phyloP scores from a whole-genome alignment of 768 basidiomycete genomes.

The Naganishia kalamii region DNA sequence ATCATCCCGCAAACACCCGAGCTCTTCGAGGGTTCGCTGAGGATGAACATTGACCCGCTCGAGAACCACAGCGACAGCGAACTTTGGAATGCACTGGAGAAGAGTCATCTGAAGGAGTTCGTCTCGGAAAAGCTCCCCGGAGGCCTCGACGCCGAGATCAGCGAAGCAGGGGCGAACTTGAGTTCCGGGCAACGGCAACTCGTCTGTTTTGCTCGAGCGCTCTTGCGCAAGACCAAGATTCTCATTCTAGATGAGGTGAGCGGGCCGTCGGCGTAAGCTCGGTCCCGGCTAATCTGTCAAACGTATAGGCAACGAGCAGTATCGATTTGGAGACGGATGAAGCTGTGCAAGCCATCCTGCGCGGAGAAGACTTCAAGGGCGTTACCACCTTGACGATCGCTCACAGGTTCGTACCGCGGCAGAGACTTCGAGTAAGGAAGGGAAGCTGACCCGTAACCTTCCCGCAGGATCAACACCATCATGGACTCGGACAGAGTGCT shows the following conservation, averaged over 20 bases:
- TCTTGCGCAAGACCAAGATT: conserved; percentile 76
- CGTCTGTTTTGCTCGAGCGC: conserved; percentile 78
- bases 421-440: neutral
- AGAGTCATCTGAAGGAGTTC: conserved; percentile 51
- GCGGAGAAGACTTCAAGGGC: conserved; percentile 66
- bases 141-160: conserved; percentile 41
- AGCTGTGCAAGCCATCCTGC: conserved; percentile 80
- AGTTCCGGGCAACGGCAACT: conserved; percentile 81
- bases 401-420: conserved; percentile 49
- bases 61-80: conserved; percentile 66
- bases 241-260: conserved; percentile 87
- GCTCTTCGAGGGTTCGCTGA: conserved; percentile 47
- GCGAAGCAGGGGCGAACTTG: conserved; percentile 57
- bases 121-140: conserved; percentile 38
- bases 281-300: neutral
- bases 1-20: conserved; percentile 63
- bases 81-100: conserved; percentile 79
- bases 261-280: neutral
- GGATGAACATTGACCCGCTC: conserved; percentile 81
- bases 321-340: conserved; percentile 85
- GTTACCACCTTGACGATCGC: conserved; percentile 84
- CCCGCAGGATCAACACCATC: conserved; percentile 52
- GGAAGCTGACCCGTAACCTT: conserved; percentile 9
- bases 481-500: conserved; percentile 73
- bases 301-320: conserved; percentile 67